These are phyloP conservation scores for Craterostigma plantagineum DNA, from an alignment of 257 asterid species.

Conservation along the genomic window DNA sequence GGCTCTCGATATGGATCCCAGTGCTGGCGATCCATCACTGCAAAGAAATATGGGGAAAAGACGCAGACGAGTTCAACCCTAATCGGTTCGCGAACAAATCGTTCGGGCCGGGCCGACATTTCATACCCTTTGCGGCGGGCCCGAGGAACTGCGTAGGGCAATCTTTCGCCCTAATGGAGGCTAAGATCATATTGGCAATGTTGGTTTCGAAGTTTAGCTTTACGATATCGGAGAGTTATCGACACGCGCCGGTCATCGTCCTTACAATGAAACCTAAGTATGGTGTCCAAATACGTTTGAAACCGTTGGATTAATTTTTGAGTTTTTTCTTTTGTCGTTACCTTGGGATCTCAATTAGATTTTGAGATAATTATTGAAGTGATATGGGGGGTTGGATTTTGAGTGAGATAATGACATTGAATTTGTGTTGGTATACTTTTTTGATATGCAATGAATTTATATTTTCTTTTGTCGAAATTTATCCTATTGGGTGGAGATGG, in stretches of 20 bases:
- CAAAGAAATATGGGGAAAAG: slow-evolving; percentile 75
- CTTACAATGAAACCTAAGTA: slow-evolving; percentile 75
- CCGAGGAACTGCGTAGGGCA: slow-evolving; percentile 88
- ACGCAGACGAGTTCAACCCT: slow-evolving; percentile 68
- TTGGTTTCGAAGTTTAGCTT: slow-evolving; percentile 55
- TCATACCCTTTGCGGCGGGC: slow-evolving; percentile 83
- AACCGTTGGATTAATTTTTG: slow-evolving; percentile 10
- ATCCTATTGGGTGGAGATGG: too few relatives aligned
- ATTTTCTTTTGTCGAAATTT: too few relatives aligned
- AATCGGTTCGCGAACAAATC: slow-evolving; percentile 37
- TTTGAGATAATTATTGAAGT: too few relatives aligned
- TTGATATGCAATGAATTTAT: too few relatives aligned
- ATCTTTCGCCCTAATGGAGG: slow-evolving; percentile 81
- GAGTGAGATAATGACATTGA: too few relatives aligned
- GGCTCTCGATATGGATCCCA: slow-evolving; percentile 85
- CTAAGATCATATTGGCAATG: slow-evolving; percentile 82
- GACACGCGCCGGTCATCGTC: slow-evolving; percentile 74
- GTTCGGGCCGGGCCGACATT: slow-evolving; percentile 37
- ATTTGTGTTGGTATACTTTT: too few relatives aligned
- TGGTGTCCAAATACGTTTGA: slow-evolving; percentile 70
- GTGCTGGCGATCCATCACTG: slow-evolving; percentile 77
- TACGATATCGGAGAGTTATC: slow-evolving; percentile 46
- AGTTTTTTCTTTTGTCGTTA: too few relatives aligned
- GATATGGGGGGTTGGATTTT: too few relatives aligned
- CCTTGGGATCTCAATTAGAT: too few relatives aligned